These are phyloP conservation scores for Amanita rimosa DNA, from an alignment of 768 basidiomycete genomes.

Conservation along the genomic window DNA sequence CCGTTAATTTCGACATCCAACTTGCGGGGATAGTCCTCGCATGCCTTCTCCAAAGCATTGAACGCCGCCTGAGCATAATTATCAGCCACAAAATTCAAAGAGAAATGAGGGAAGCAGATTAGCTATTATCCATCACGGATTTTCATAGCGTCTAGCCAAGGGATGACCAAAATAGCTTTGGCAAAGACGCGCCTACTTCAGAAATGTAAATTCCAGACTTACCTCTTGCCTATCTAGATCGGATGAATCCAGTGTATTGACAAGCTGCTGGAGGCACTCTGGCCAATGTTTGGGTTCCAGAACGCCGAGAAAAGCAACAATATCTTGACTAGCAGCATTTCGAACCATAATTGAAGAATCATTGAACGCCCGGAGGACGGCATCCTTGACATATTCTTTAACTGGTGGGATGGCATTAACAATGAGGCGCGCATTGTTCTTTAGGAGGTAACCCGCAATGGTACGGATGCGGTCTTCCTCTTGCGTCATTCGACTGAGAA, in stretches of 20 bases:
- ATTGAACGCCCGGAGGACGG: conserved; percentile 72
- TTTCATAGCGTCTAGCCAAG: neutral
- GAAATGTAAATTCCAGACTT: conserved; percentile 17
- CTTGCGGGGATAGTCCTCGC: conserved; percentile 94
- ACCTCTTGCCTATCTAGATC: conserved; percentile 84
- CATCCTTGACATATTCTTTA: conserved; percentile 59
- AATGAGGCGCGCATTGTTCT: conserved; percentile 85
- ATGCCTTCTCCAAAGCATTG: conserved; percentile 88
- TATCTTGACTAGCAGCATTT: conserved; percentile 88
- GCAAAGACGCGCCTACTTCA: conserved; percentile 1
- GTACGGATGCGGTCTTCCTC: conserved; percentile 92
- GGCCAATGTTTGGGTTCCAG: conserved; percentile 93
- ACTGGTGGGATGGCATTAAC: conserved; percentile 57
- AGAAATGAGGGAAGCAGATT: neutral
- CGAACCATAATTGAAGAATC: conserved; percentile 82
- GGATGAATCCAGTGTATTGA: conserved; percentile 65
- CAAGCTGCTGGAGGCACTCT: conserved; percentile 81
- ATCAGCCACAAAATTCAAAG: conserved; percentile 1
- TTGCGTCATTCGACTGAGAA: conserved; percentile 66
- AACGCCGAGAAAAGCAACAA: conserved; percentile 80
- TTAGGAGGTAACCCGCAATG: conserved; percentile 93
- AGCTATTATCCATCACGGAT: conserved; percentile 5
- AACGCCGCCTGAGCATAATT: conserved; percentile 60
- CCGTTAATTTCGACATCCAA: conserved; percentile 92
- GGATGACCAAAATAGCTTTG: conserved; percentile 1